These are phyloP conservation scores for Arctostaphylos glauca DNA, from an alignment of 148 eudicot genomes.

Conservation along the genomic window DNA sequence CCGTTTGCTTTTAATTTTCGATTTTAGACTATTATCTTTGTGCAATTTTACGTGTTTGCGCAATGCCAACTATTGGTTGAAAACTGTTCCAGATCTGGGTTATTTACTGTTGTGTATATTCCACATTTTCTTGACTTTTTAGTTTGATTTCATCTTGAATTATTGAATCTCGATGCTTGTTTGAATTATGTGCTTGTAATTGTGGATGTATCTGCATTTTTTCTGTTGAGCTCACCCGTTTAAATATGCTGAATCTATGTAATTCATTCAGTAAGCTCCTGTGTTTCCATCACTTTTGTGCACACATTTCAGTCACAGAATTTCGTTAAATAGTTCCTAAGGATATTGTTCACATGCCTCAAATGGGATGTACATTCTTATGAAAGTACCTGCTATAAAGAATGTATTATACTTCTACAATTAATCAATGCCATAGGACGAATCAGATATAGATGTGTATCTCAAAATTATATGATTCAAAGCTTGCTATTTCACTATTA, in stretches of 20 bases:
- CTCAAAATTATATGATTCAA: neutral
- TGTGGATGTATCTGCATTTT: neutral
- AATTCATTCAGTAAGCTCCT: neutral
- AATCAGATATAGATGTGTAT: neutral
- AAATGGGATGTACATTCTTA: neutral
- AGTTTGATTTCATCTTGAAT: neutral
- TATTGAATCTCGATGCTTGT: slow-evolving; percentile 7
- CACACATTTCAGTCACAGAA: too few species aligned
- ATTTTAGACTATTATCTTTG: neutral
- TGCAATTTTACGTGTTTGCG: neutral
- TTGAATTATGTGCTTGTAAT: neutral
- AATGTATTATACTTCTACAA: neutral
- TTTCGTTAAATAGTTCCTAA: too few species aligned
- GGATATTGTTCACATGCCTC: neutral
- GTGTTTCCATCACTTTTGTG: neutral
- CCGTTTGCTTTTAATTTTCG: neutral
- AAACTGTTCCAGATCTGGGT: slow-evolving; percentile 15
- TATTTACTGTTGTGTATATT: slow-evolving; percentile 3
- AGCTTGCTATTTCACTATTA: neutral
- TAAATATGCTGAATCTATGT: neutral
- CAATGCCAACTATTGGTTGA: neutral
- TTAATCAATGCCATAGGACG: neutral
- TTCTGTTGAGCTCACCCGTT: neutral
- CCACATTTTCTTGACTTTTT: neutral
- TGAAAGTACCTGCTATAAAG: neutral